Base-by-base conservation (phyloP, 2,329 filamentous ascomycete genomes). In the Xylariaceae sp. region DNA sequence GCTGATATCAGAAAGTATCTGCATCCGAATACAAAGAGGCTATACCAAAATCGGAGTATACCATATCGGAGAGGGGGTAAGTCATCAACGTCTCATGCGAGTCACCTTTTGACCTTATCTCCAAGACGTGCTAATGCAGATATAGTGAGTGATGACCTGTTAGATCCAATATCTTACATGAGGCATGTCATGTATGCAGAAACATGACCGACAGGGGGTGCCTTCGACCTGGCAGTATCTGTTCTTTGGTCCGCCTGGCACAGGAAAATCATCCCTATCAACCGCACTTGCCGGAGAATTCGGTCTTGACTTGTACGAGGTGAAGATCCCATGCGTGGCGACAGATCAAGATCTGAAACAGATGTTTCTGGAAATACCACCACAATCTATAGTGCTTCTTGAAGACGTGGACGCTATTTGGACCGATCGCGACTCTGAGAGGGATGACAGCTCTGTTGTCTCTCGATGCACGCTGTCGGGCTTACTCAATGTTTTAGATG, bases 11-110 rank as follows among this genome's bases (percentile, higher is more conserved):
- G 68, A 7, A 76, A 77, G 36, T 79, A 79, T 46, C 63, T 79
- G 3, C 70, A 74, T 19, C 70, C 70, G 1, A 67, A 64, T 36
- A 64, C 61, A 5, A 59, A 58, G 44, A 69, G 72, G 32, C 82
- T 82, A 67, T 88, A 88, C 48, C 75, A 81, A 10, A 77, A 76
- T 23, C 74, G 83, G 6, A 82, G 80, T 3, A 83, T 85, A 41
- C 82, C 82, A 0, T 83, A 85, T 54, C 72, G 82, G 1, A 70
- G 82, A 46, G 62, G 61, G n/a, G n/a, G n/a, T n/a, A n/a, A n/a
- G n/a, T n/a, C n/a, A n/a, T n/a, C n/a, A n/a, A n/a, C n/a, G n/a
- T n/a, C n/a, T n/a, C n/a, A n/a, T n/a, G n/a, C n/a, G n/a, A n/a
- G n/a, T n/a, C n/a, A n/a, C n/a, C n/a, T n/a, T n/a, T n/a, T n/a